phyloP scores from a whole-genome alignment of 768 basidiomycete genomes.

The Phlebiopsis gigantea region DNA sequence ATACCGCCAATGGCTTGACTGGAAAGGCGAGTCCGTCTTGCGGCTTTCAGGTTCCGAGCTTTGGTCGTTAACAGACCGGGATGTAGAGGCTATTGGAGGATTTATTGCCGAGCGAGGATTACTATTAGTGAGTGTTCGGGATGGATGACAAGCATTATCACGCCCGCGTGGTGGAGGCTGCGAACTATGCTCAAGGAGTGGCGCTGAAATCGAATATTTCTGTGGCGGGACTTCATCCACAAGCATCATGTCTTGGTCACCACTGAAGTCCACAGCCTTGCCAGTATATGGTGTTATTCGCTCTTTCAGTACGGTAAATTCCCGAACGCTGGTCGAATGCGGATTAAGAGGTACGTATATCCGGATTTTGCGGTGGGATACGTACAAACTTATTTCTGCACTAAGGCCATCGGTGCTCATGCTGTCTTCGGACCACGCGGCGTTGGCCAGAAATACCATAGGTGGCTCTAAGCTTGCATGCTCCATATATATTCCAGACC shows the following conservation, averaged over 20 bases:
- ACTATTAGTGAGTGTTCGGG: neutral
- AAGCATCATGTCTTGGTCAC: constrained; percentile 6
- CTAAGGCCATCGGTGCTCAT: constrained; percentile 12
- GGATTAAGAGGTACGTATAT: neutral
- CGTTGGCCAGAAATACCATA: constrained; percentile 16
- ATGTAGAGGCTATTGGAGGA: too few species aligned
- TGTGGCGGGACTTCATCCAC: neutral
- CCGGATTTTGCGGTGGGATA: neutral
- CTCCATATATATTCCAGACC: constrained; percentile 11
- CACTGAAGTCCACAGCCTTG: neutral
- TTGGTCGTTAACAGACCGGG: too few species aligned
- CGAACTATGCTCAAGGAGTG: neutral
- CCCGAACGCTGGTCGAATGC: neutral
- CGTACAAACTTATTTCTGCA: constrained; percentile 16
- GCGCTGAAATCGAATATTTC: neutral
- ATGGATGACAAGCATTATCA: neutral
- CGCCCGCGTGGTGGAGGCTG: neutral
- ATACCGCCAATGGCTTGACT: too few species aligned
- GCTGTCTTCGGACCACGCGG: constrained; percentile 11
- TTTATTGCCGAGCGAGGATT: too few species aligned
- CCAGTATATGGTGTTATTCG: neutral
- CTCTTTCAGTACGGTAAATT: neutral
- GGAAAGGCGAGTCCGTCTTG: too few species aligned
- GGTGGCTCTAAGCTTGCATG: constrained; percentile 11
- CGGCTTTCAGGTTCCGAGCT: too few species aligned